phyloP scores from a whole-genome alignment of 352 stramenopile genomes.

The Pythium aquatile region DNA sequence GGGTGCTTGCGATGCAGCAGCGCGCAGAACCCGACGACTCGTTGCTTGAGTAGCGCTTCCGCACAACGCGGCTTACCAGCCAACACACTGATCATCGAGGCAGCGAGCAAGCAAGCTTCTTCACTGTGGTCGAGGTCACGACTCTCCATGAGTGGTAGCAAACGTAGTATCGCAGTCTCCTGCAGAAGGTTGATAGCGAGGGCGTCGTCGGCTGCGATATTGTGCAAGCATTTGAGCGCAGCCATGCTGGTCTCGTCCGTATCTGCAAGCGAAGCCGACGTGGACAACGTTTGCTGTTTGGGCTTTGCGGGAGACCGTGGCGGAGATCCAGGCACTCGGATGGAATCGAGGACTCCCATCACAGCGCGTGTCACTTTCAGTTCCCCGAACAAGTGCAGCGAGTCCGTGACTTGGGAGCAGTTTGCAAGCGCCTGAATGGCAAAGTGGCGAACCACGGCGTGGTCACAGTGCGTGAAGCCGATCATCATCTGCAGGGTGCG shows the following conservation, averaged over 20 bases:
- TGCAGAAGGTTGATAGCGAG: slow-evolving; percentile 61
- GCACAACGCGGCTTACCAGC: slow-evolving; percentile 50
- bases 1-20: slow-evolving; percentile 48
- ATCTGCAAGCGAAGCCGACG: background rate
- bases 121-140: slow-evolving; percentile 37
- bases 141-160: slow-evolving; percentile 51
- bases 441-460: slow-evolving; percentile 62
- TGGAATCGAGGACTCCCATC: slow-evolving; percentile 47
- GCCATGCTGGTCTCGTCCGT: slow-evolving; percentile 59
- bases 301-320: background rate
- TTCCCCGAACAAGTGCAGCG: slow-evolving; percentile 68
- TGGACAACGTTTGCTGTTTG: background rate
- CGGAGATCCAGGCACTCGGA: background rate
- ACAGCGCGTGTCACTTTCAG: slow-evolving; percentile 54
- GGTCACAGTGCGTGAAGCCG: slow-evolving; percentile 46
- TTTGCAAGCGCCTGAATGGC: slow-evolving; percentile 67
- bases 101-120: slow-evolving; percentile 42
- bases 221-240: slow-evolving; percentile 66
- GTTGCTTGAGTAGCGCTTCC: slow-evolving; percentile 43
- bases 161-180: slow-evolving; percentile 38
- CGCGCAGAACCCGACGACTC: slow-evolving; percentile 54
- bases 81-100: slow-evolving; percentile 42
- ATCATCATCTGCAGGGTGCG: slow-evolving; percentile 66
- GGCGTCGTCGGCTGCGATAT: slow-evolving; percentile 57
- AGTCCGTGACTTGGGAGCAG: slow-evolving; percentile 74